These are phyloP conservation scores for Achaetomium macrosporum DNA, from an alignment of 2,329 filamentous ascomycete species.

Conservation along the genomic window DNA sequence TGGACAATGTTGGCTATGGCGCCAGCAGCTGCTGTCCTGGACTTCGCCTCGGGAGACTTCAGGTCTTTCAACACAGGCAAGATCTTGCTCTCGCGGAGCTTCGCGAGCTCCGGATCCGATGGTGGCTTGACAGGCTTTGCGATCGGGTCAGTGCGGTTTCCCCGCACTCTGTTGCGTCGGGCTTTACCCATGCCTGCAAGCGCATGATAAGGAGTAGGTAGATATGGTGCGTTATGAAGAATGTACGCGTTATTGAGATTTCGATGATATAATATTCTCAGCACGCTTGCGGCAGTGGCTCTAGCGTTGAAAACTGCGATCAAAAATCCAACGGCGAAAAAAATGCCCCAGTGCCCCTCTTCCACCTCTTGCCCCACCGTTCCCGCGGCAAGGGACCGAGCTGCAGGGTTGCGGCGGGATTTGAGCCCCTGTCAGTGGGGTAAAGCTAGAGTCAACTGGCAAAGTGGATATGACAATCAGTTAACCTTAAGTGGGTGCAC, in stretches of 20 bases:
- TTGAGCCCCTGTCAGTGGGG: neutral
- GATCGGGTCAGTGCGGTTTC: constrained; percentile 49
- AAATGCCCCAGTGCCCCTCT: neutral
- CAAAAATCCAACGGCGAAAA: neutral
- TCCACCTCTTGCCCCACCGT: neutral
- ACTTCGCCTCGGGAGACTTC: constrained; percentile 52
- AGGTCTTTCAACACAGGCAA: constrained; percentile 57
- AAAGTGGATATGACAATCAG: no score
- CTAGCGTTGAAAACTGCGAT: neutral
- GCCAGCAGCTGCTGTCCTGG: constrained; percentile 52
- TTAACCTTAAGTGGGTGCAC: no score
- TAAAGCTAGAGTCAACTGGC: no score
- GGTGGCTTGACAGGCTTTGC: constrained; percentile 55
- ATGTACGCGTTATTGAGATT: neutral
- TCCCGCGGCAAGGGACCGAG: neutral
- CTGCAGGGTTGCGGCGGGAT: neutral
- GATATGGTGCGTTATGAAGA: neutral
- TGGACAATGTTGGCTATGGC: constrained; percentile 58
- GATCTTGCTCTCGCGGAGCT: constrained; percentile 57
- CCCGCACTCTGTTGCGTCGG: constrained; percentile 46
- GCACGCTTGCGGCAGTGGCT: neutral
- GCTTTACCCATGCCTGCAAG: constrained; percentile 51
- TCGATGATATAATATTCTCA: neutral
- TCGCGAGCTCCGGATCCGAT: constrained; percentile 57
- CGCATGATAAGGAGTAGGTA: neutral